phyloP scores from a whole-genome alignment of 2,329 filamentous ascomycete species.

The Fusarium cyanostomum region DNA sequence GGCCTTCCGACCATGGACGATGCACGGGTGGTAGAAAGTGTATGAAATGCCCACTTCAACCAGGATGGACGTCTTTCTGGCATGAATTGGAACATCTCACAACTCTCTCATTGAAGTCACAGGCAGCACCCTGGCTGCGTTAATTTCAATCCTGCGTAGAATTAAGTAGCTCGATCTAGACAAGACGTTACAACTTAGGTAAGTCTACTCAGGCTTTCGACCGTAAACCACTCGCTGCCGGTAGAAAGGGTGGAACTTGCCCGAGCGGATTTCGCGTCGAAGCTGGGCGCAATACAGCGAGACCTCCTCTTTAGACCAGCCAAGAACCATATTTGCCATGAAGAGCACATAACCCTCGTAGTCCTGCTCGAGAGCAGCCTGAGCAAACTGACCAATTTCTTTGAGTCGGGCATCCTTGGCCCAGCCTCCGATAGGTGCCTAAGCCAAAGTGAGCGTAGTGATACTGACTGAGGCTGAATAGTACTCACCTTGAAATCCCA shows the following conservation, averaged over 20 bases:
- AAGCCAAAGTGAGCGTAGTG: not conserved
- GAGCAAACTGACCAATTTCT: conserved; percentile 41
- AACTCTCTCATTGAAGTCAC: too few relatives aligned
- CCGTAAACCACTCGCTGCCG: conserved; percentile 43
- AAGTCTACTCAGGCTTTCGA: conserved; percentile 28
- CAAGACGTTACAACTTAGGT: too few relatives aligned
- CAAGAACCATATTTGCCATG: conserved; percentile 48
- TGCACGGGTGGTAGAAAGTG: too few relatives aligned
- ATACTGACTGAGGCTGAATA: accelerated
- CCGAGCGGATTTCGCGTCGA: conserved; percentile 45
- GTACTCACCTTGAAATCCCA: conserved; percentile 33
- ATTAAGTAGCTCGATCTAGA: too few relatives aligned
- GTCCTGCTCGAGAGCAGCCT: conserved; percentile 49
- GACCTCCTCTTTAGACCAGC: conserved; percentile 49
- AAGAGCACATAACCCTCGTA: conserved; percentile 48
- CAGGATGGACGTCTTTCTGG: too few relatives aligned
- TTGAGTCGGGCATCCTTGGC: conserved; percentile 17
- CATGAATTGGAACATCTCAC: too few relatives aligned
- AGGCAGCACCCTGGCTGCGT: too few relatives aligned
- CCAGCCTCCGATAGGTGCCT: conserved; percentile 38
- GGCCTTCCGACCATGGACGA: too few relatives aligned
- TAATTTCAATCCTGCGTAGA: too few relatives aligned
- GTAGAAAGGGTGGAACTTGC: conserved; percentile 44
- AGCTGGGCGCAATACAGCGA: conserved; percentile 48
- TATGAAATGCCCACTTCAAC: too few relatives aligned